A percentile compares a stretch with the other conserved stretches of the same genome.
These are phyloP conservation scores for Carex kokanica DNA, from an alignment of 176 grass and related monocot species.

Conservation along the genomic window DNA sequence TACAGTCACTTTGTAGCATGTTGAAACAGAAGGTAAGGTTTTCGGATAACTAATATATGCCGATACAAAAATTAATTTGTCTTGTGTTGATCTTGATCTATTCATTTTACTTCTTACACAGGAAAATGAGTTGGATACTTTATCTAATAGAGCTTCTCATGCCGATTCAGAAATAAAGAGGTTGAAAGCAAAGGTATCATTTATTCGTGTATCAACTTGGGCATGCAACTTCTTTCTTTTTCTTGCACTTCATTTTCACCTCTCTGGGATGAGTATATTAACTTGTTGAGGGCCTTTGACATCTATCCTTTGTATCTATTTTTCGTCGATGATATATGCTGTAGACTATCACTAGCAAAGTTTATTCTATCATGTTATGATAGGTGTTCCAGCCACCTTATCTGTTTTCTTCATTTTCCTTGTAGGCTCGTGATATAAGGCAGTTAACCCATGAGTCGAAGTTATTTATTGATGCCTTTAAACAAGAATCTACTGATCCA, in stretches of 20 bases:
- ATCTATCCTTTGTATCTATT: background rate
- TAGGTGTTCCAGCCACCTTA: background rate
- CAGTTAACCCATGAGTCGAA: conserved; percentile 45
- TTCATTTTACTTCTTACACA: conserved; percentile 32
- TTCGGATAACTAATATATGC: conserved; percentile 10
- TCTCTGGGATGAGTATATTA: background rate
- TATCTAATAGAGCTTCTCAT: conserved; percentile 40
- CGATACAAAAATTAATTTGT: background rate
- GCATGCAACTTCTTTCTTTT: background rate
- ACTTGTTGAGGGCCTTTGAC: background rate
- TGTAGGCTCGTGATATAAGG: conserved; percentile 44
- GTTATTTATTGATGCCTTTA: conserved; percentile 62
- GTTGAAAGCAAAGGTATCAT: conserved; percentile 42
- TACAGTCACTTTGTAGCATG: conserved; percentile 64
- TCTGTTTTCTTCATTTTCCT: background rate
- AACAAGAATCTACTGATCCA: conserved; percentile 61
- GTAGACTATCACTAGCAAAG: background rate
- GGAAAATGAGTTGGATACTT: conserved; percentile 51
- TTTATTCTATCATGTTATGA: background rate
- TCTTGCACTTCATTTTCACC: conserved; percentile 5
- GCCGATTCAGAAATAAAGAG: conserved; percentile 56
- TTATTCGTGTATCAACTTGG: background rate
- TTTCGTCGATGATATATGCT: background rate
- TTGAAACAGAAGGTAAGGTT: conserved; percentile 57
- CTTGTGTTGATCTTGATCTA: background rate